Base-by-base conservation (phyloP, 805 yeast species). In the Pichia heedii region DNA sequence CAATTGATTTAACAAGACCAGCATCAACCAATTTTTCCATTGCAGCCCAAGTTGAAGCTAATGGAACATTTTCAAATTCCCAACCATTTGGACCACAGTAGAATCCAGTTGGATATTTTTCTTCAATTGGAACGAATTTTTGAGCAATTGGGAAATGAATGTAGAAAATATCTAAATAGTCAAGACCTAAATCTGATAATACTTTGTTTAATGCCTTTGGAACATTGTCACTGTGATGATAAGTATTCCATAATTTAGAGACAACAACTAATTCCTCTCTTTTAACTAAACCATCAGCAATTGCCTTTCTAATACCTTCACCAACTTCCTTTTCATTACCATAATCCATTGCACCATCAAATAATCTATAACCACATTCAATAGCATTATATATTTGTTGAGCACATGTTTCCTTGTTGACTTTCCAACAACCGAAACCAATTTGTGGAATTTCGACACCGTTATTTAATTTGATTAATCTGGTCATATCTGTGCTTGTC, bases 131-230 rank as follows among this genome's bases (percentile, higher is more conserved):
- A 32, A 87, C 89, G 59, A 71, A 85, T 58, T 81, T 81, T 66
- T 80, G 81, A 20, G 96, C 84, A 62, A 87, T 73, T 56, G 96
- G 96, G 79, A 87, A 87, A 62, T 87, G 96, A 59, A 87, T 84
- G 66, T 84, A 81, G 68, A 77, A 85, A 53, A 87, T 66, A 65
- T 87, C 96, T 49, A 87, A 51, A 69, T 87, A 87, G 39, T 84
- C 95, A 52, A 86, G 68, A n/a, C 75, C 69, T 69, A 88, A 69
- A 62, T 85, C 95, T 22, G 62, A 54, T 54, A 87, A 70, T 32
- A 86, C 81, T 54, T 70, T 75, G 55, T 78, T 65, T 54, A 84
- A 66, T 33, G 88, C 85, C 47, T 62, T 55, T 56, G 73, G 76
- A 48, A 83, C 95, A 55, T 79, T 76, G 50, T 78, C 74, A 53